These are phyloP conservation scores for Fraxinus anomala DNA, from an alignment of 257 asterid genomes.

Conservation along the genomic window DNA sequence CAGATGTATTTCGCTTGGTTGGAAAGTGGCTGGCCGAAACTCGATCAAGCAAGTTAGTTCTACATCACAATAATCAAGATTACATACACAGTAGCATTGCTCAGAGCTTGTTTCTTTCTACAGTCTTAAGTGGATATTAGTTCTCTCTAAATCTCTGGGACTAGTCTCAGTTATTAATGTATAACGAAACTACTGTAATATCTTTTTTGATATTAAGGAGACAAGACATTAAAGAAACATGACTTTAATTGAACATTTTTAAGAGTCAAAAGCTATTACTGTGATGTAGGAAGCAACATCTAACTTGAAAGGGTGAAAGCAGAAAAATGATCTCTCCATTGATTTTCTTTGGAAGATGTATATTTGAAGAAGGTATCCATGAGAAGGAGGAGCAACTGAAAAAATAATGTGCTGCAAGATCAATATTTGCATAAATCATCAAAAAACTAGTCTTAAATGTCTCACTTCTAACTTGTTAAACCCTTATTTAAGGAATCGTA, in stretches of 20 bases:
- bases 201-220: constrained; percentile 2
- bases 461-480: constrained; percentile 3
- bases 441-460: not conserved
- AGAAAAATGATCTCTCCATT: constrained; percentile 3
- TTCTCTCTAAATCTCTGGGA: constrained; percentile 5
- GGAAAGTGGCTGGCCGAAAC: constrained; percentile 99
- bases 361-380: not conserved
- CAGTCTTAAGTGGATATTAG: not conserved
- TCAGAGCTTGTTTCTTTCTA: constrained; percentile 4
- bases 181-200: not conserved
- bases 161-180: not conserved
- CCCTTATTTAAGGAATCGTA: not conserved
- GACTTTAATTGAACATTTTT: not conserved
- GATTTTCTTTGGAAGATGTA: not conserved
- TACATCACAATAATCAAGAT: constrained; percentile 20
- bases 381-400: constrained; percentile 6
- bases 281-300: not conserved
- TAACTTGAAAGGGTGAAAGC: constrained; percentile 11
- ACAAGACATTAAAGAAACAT: constrained; percentile 3
- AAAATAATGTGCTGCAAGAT: constrained; percentile 9
- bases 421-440: not conserved
- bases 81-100: constrained; percentile 15
- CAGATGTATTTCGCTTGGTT: constrained; percentile 85
- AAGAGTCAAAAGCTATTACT: constrained; percentile 4
- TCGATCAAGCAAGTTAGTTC: constrained; percentile 91